Base-by-base conservation (phyloP, 768 basidiomycete genomes). In the Boletus subparvulus region DNA sequence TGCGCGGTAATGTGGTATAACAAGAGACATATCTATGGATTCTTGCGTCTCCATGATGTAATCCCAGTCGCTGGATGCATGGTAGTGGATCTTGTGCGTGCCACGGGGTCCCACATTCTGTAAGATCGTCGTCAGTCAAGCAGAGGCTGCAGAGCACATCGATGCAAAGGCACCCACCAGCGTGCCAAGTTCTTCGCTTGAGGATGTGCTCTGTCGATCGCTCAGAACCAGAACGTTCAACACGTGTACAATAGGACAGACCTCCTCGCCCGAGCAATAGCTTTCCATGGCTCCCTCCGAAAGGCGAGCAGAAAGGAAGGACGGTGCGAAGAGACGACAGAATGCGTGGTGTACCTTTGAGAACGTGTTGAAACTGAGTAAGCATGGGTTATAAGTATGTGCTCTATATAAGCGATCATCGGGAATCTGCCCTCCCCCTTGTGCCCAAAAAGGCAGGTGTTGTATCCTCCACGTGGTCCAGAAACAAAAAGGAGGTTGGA, bases 1-100 rank as follows among this genome's bases (percentile, higher is more conserved):
- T 12, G 90, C 88, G 41, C 90, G 88, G 65, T 90, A 90, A 65
- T 91, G 90, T 2, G 90, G 90, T 45, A 92, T 76, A 24, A 83
- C 80, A 47, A 92, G 80, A 24, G 85, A 83, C 50, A 88, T 65
- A 64, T 91, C 86, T 55, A 90, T 74, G 12, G 83, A 72, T 35
- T 75, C 69, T 54, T 76, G 71, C 12, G 78, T 77, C 16, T 78
- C 76, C 58, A 87, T 81, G 61, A 88, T 74, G 64, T 84, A 87
- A 65, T 91, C 89, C 82, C 86, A 88, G 56, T 83, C 79, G 16
- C 82, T 78, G 40, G 80, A 75, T 28, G 78, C 75, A 26, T 77
- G 76, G 62, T 87, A 90, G 71, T 83, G 86, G 41, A 90, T 77
- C 73, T 84, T 85, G 60, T 84, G 80, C 2, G 79, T 81, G 52